Base-by-base conservation (phyloP, 2,329 filamentous ascomycete species). In the Onygenales sp. region DNA sequence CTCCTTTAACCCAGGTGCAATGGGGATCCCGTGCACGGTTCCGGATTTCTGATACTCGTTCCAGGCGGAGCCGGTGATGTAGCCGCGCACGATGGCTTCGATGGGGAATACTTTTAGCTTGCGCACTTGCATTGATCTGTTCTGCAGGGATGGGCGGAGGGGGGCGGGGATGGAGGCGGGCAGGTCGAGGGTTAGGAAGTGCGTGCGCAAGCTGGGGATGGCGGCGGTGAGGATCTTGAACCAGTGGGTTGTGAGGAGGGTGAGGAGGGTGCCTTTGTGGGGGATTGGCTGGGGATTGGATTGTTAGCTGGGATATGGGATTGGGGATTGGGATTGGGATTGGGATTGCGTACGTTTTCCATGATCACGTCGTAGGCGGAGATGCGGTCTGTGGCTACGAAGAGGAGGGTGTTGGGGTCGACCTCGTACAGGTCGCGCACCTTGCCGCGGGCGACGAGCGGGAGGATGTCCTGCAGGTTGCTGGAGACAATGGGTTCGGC, bases 291-390 rank as follows among this genome's bases (percentile, higher is more conserved):
- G 54, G 10, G 17, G 7, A n/a, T 34, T 27, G 17, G 7, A 4
- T 50, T 50, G 11, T 9, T 31, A 8, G 21, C 27, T 32, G 48
- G 33, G 27, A 40, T 32, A 49, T 52, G 42, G 17, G 17, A 17
- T 17, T 17, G 14, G 14, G 14, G 14, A 17, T 17, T 2, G 17
- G 17, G 17, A 17, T 17, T 17, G 17, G 17, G 17, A 17, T 17
- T 17, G 17, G 17, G 17, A 17, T 17, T 17, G 40, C 70, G 64
- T 67, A 84, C 83, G 72, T 93, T 96, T 63, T 81, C 74, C 78
- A 95, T 84, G 62, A 95, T 83, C 62, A 94, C 89, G 78, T 97
- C 92, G 76, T 92, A 97, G 53, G 93, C 93, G 27, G 89, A 95
- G 68, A 96, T 93, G 60, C 93, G 86, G 74, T 96, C 91, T 11